Evolutionary conservation across 352 stramenopile species (phyloP), one percentile per base, ranked within the genome.

Genomic region (Phytophthora megakarya): DNA sequence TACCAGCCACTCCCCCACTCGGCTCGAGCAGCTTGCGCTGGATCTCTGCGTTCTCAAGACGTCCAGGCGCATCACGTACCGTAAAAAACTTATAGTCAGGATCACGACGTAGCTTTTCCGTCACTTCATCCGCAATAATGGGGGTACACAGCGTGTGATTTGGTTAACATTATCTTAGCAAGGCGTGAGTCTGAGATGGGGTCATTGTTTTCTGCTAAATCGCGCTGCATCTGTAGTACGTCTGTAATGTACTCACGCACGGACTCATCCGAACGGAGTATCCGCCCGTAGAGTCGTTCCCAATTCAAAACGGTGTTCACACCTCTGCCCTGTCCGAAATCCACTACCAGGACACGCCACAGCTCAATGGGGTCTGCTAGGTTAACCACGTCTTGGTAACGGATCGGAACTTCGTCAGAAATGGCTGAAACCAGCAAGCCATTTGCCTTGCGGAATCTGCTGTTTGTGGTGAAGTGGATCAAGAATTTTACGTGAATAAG

Each of bases 121-220:
- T 46, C 25, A 46, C 39, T 26, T 47, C 37, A n/a, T 57, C 49
- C 3, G 35, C 38, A 21, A 48, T 37, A 15, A 25, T 47, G 15
- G 49, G 35, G 7, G n/a, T 57, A 57, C 5, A 57, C 49, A 7
- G 43, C 42, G 21, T 47, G 43, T 3, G 33, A 35, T 15, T 57
- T 58, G 1, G 50, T 40, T 23, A 57, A 16, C 49, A 57, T 48
- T 15, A 58, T 12, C 33, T 42, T 23, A 12, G 37, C 37, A 9
- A 57, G 19, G 7, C 37, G 22, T 23, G 13, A 57, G 49, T 57
- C 37, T 10, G 49, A 28, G 6, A 57, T 47, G 11, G 21, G 35
- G 37, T 57, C 37, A 19, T 57, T 47, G 25, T 46, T 40, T 47
- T 57, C 23, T 5, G 49, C 49, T 12, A 57, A 16, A 15, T 38